Evolutionary conservation across 352 stramenopile species (phyloP), one percentile per base, ranked within the genome.

Genomic region (Phytophthora melonis): DNA sequence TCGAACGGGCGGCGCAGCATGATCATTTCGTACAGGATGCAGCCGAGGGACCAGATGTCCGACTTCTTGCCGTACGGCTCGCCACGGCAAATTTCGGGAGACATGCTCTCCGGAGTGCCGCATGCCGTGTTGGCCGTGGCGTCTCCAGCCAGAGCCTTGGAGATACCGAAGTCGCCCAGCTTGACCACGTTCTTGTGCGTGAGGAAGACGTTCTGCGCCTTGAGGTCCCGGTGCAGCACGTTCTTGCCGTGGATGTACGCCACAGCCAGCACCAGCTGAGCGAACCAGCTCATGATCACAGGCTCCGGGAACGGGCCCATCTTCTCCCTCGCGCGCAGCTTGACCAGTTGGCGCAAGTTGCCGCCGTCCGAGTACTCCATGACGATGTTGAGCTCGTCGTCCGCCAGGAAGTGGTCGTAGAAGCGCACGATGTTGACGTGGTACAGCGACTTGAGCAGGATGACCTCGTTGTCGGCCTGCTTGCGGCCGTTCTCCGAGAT

Each of bases 361-460:
- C 91, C 91, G 50, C 88, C 88, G 50, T 95, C 88, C 25, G 89
- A 80, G 63, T 95, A 96, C 63, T 97, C 91, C 90, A 97, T 97
- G 50, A 97, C 86, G 52, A 97, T 97, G 55, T 97, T 95, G 25
- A 97, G 79, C 63, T 96, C 89, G 70, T 96, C 88, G 56, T 95
- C 86, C 18, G 81, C 81, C 74, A 94, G 79, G 63, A 97, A 97
- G 57, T 93, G 88, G 73, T 97, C 91, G 81, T 96, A 95, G 59
- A 95, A 97, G 36, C 88, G 88, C 61, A 97, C 89, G 68, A 97
- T 96, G 63, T 97, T 97, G 27, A 96, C 88, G 73, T 97, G 90
- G 77, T 95, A 95, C 34, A 97, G 78, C 64, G 89, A 95, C 69
- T 97, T 95, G 56, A 97, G 87, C 70, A 97, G 63, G 66, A 95